phyloP scores from a whole-genome alignment of 805 yeast species.

The Hanseniaspora vineae region DNA sequence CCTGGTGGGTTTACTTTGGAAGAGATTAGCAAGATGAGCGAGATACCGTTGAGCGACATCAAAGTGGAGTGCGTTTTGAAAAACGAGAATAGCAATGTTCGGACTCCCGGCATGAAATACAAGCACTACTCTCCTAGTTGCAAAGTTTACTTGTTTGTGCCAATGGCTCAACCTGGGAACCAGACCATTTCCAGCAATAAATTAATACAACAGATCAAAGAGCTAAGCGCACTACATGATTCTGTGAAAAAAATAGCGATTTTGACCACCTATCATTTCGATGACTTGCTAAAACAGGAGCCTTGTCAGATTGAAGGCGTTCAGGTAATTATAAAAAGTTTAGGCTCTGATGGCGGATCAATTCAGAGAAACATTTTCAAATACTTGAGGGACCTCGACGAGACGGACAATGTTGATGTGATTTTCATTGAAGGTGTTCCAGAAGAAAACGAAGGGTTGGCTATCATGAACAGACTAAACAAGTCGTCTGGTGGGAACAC shows the following conservation, averaged over 20 bases:
- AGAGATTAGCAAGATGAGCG: conserved; percentile 54
- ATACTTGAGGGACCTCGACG: conserved; percentile 64
- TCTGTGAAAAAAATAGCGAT: conserved; percentile 35
- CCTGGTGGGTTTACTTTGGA: conserved; percentile 92
- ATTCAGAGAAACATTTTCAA: conserved; percentile 70
- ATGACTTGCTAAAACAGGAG: background rate
- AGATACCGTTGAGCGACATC: conserved; percentile 51
- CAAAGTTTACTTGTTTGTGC: conserved; percentile 52
- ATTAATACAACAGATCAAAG: conserved; percentile 16
- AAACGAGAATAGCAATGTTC: conserved; percentile 50
- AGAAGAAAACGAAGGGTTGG: conserved; percentile 72
- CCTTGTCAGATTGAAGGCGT: too few species aligned
- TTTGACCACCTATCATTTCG: conserved; percentile 28
- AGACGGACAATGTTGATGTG: conserved; percentile 40
- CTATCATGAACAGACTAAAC: conserved; percentile 80
- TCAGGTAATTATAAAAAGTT: conserved; percentile 12
- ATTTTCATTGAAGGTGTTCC: conserved; percentile 78
- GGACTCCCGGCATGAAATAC: conserved; percentile 97
- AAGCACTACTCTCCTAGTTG: conserved; percentile 91
- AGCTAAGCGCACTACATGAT: conserved; percentile 2
- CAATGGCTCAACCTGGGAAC: conserved; percentile 31
- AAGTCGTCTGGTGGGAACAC: conserved; percentile 61
- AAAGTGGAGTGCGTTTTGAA: conserved; percentile 31
- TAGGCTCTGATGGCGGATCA: conserved; percentile 37
- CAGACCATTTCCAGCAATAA: conserved; percentile 12